Base-by-base conservation (phyloP, 148 eudicot genomes). In the Cornus controversa region DNA sequence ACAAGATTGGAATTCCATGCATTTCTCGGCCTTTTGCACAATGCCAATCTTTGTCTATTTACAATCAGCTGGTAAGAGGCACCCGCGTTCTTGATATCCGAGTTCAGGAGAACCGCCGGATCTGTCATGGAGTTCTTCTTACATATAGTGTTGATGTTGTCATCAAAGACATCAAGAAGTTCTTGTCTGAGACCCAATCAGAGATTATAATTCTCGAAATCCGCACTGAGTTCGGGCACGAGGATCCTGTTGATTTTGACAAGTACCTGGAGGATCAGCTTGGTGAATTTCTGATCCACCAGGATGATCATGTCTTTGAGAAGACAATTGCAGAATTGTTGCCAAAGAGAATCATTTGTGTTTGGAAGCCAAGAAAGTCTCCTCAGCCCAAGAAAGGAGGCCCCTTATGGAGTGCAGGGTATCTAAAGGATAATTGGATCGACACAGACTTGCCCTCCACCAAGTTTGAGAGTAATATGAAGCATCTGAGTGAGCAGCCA, bases 161-260 rank as follows among this genome's bases (percentile, higher is more conserved):
- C 27, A 78, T 96, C 27, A 54, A 80, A 1, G 97, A 91, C 29
- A 81, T 96, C 50, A 90, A 88, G 83, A 87, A 65, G 80, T 96
- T 96, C 78, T 63, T 93, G 22, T 82, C 92, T 0, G 98, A 96
- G 73, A 96, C 99, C 0, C 65, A 82, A 10, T 96, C 98, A 1
- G 99, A 96, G 90, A 83, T 96, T 36, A 84, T 96, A 25, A 88
- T 96, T 53, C 89, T 96, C 8, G 99, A 96, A 81, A 88, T 96
- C 81, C 76, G 98, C 11, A 96, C 99, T 0, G 99, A 96, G 79
- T 93, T 86, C 47, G 97, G 98, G 40, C 95, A 93, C 40, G 84
- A 87, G 8, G 99, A 96, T 50, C 98, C 99, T 2, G 97, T 97
- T 2, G 93, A 84, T 14, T 96, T 93, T 50, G 93, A 90, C 22